Evolutionary conservation across 139 green algal species (phyloP), one percentile per base, ranked within the genome.

Genomic region (Closterium sp.): DNA sequence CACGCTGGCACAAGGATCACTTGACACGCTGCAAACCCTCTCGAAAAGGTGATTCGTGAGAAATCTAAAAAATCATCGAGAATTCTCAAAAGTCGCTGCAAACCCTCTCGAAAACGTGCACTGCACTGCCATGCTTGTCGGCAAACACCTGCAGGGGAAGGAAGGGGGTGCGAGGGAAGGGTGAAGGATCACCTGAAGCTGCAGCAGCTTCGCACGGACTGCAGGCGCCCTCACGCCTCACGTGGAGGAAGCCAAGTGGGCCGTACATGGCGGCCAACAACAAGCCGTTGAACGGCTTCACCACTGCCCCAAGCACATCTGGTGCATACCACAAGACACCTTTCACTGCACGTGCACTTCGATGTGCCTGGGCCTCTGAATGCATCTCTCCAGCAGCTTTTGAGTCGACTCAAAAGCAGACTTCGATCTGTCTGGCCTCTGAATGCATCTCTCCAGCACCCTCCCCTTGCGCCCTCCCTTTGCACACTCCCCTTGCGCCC

Each of bases 331-430:
- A 84, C 28, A 4, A 84, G 69, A 84, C 4, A 85, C 25, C 28
- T 85, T 28, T 32, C 30, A 32, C 30, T 23, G 30, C 5, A 92
- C 89, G 85, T 93, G 90, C 34, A 97, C 93, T 88, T 97, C 96
- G 85, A 97, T 96, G 92, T 97, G 97, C 21, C 96, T 93, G 28
- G 97, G 96, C 88, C 97, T n/a, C n/a, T n/a, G 96, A 84, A 99
- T 96, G 94, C 96, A 98, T 91, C 97, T 97, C 94, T 99, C 97
- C n/a, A n/a, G n/a, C n/a, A n/a, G n/a, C n/a, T n/a, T n/a, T n/a
- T n/a, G 64, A 83, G 64, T 83, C 64, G 16, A 83, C 12, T 16
- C 10, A 16, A 83, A 83, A 83, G 16, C 64, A 10, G 64, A 97
- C 93, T 88, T 97, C 96, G 85, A 97, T 96, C 91, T 97, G 97